Conservation (phyloP, 352 stramenopile genomes). For the Phytopythium mirpurense region DNA sequence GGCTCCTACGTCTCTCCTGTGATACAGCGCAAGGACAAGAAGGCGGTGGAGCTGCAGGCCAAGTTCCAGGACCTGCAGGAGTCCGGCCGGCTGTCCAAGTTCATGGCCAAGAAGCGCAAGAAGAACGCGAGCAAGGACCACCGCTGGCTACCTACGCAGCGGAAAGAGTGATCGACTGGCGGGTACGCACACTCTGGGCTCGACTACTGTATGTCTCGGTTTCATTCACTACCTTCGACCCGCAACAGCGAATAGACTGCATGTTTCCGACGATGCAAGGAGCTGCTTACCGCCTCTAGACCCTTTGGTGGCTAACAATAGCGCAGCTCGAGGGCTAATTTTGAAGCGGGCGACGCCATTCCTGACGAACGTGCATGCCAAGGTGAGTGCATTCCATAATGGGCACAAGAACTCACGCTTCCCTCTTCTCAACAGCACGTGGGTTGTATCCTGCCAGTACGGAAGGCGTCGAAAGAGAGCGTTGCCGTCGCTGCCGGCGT, state of each 20-base stretch:
- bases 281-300: not conserved
- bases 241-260: constrained; percentile 3
- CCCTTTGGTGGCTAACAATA: too few relatives aligned
- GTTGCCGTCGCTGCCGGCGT: too few relatives aligned
- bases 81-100: constrained; percentile 86
- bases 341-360: not conserved
- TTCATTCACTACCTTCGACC: not conserved
- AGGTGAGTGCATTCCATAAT: not conserved
- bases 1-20: not conserved
- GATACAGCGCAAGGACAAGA: constrained; percentile 86
- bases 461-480: too few relatives aligned
- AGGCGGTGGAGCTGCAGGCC: constrained; percentile 85
- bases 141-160: constrained; percentile 84
- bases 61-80: constrained; percentile 90
- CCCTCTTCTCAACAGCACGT: too few relatives aligned
- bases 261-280: not conserved
- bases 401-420: not conserved
- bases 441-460: too few relatives aligned
- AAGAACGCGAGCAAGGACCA: constrained; percentile 93
- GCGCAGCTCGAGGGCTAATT: not conserved
- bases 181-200: not conserved
- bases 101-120: constrained; percentile 92
- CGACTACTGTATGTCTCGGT: not conserved
- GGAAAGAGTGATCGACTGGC: constrained; percentile 28
- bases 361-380: not conserved